phyloP scores from a whole-genome alignment of 495 filamentous ascomycete species.

The Hypoxylon lienhwacheense region DNA sequence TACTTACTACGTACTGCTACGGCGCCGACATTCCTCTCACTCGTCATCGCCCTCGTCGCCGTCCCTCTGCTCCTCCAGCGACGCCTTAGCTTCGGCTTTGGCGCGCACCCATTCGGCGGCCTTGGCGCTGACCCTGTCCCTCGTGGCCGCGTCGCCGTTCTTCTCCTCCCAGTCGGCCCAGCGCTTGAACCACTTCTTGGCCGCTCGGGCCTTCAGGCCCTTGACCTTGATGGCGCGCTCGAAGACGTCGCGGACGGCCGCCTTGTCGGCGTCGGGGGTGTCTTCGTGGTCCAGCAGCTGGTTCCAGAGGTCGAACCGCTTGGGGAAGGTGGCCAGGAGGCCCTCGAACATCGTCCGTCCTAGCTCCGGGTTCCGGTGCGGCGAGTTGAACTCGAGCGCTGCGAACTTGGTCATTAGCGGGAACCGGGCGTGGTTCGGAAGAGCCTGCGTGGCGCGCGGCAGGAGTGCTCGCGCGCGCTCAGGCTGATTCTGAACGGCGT shows the following conservation, averaged over 20 bases:
- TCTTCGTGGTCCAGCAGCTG: slow-evolving; percentile 82
- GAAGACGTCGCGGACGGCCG: slow-evolving; percentile 68
- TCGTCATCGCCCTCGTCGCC: slow-evolving; percentile 33
- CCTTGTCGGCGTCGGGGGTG: slow-evolving; percentile 50
- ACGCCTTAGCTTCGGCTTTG: slow-evolving; percentile 41
- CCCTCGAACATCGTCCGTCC: slow-evolving; percentile 94
- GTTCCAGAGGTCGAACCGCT: slow-evolving; percentile 90
- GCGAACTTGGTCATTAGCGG: slow-evolving; percentile 83
- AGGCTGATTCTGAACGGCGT: slow-evolving; percentile 66
- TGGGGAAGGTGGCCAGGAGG: slow-evolving; percentile 79
- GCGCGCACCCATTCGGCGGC: slow-evolving; percentile 65
- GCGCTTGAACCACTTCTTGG: slow-evolving; percentile 78
- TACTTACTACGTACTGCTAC: too few species aligned
- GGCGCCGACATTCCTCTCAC: not conserved
- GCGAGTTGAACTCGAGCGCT: slow-evolving; percentile 83
- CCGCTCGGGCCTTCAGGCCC: slow-evolving; percentile 70
- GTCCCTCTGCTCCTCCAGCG: slow-evolving; percentile 34
- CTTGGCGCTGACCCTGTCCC: slow-evolving; percentile 71
- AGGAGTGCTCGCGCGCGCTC: slow-evolving; percentile 77
- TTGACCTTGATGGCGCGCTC: slow-evolving; percentile 74
- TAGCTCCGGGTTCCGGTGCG: slow-evolving; percentile 82
- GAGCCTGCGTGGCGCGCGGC: slow-evolving; percentile 82
- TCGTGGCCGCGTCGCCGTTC: slow-evolving; percentile 68
- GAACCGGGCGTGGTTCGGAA: slow-evolving; percentile 69
- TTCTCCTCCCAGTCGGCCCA: slow-evolving; percentile 82